phyloP scores from a whole-genome alignment of 345 rosid species.

The Sapria himalayana region DNA sequence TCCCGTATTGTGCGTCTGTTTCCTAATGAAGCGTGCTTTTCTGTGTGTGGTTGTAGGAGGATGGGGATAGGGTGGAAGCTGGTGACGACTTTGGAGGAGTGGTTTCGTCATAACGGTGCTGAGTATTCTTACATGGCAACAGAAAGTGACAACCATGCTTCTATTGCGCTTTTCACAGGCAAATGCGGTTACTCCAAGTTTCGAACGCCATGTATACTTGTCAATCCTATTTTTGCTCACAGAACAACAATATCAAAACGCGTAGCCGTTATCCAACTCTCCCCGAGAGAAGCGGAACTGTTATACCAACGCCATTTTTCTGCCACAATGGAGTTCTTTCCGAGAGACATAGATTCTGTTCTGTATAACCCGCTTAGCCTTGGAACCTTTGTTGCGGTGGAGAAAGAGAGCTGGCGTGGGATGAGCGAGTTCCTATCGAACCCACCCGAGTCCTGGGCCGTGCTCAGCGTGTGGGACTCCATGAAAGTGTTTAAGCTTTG shows the following conservation, averaged over 20 bases:
- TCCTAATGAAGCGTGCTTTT: no score
- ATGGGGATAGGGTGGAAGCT: constrained; percentile 74
- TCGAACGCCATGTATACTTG: constrained; percentile 75
- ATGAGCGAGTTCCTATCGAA: constrained; percentile 32
- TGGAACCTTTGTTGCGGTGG: constrained; percentile 70
- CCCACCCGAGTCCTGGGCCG: constrained; percentile 79
- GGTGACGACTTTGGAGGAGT: constrained; percentile 44
- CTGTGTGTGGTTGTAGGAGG: constrained; percentile 25
- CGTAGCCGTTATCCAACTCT: constrained; percentile 27
- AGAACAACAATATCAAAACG: constrained; percentile 25
- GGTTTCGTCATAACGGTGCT: constrained; percentile 69
- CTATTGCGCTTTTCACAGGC: constrained; percentile 64
- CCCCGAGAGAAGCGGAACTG: constrained; percentile 36
- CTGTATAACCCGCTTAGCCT: constrained; percentile 48
- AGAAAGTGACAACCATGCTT: constrained; percentile 75
- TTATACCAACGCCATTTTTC: constrained; percentile 62
- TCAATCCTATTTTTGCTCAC: constrained; percentile 87
- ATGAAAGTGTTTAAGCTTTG: constrained; percentile 56
- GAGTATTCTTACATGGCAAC: constrained; percentile 86
- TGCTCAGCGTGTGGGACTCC: constrained; percentile 71
- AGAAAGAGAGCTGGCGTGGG: constrained; percentile 48
- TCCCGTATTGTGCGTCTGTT: no score
- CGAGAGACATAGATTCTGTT: constrained; percentile 71
- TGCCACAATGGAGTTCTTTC: constrained; percentile 90
- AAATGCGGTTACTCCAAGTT: constrained; percentile 78